phyloP scores from a whole-genome alignment of 257 asterid genomes.

The Nicotiana noctiflora region DNA sequence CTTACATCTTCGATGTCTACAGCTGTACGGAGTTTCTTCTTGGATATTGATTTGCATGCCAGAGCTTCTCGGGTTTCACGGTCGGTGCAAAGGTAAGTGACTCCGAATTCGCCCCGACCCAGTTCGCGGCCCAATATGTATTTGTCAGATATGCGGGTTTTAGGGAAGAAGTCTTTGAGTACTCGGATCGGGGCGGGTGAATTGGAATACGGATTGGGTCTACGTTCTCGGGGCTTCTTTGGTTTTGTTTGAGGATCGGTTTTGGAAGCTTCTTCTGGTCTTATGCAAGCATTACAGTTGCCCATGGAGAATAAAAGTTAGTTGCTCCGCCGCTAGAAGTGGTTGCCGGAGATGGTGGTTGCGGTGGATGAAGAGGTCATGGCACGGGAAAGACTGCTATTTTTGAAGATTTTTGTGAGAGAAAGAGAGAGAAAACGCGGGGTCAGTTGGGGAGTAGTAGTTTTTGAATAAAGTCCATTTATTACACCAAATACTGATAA shows the following conservation, averaged over 20 bases:
- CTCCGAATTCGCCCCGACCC: conserved; percentile 93
- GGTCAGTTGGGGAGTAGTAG: conserved; percentile 33
- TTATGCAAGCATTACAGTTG: conserved; percentile 79
- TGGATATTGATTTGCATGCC: conserved; percentile 92
- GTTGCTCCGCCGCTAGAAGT: conserved; percentile 26
- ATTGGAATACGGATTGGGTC: conserved; percentile 58
- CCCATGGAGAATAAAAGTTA: conserved; percentile 39
- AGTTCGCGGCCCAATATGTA: conserved; percentile 83
- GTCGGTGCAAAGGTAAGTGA: conserved; percentile 88
- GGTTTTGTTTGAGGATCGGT: conserved; percentile 27
- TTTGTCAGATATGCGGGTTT: conserved; percentile 60
- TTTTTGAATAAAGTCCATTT: conserved; percentile 31
- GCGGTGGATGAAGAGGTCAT: conserved; percentile 20
- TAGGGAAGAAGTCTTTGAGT: conserved; percentile 55
- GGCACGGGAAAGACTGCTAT: background rate
- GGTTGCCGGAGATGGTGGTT: conserved; percentile 25
- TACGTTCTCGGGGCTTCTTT: conserved; percentile 32
- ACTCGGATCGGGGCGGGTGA: conserved; percentile 66
- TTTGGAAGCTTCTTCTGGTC: conserved; percentile 30
- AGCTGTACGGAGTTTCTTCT: conserved; percentile 82
- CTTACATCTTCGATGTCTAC: conserved; percentile 87
- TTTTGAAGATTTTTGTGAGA: conserved; percentile 3
- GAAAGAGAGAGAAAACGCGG: conserved; percentile 42
- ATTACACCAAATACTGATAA: background rate
- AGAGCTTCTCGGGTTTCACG: conserved; percentile 68